phyloP scores from a whole-genome alignment of 2,329 filamentous ascomycete species.

The Aureobasidium sp. region DNA sequence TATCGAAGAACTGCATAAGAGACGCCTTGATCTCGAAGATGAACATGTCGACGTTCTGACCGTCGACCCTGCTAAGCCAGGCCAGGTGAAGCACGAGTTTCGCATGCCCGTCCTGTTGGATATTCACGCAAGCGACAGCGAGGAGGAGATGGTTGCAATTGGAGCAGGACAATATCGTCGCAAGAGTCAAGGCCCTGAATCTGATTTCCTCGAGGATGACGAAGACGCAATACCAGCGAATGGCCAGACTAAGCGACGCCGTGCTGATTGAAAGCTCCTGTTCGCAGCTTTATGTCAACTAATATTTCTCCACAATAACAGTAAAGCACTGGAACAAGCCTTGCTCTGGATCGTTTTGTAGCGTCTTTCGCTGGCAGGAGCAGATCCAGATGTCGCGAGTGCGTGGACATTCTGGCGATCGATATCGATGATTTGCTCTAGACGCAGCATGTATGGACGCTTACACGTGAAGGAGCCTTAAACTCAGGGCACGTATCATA shows the following conservation, averaged over 20 bases:
- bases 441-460: background rate
- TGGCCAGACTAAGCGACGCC: conserved; percentile 15
- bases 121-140: conserved; percentile 87
- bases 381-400: too few species aligned
- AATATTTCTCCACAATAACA: background rate
- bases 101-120: conserved; percentile 90
- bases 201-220: conserved; percentile 56
- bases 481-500: background rate
- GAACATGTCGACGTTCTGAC: conserved; percentile 89
- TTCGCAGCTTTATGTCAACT: background rate
- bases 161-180: conserved; percentile 77
- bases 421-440: background rate
- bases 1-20: conserved; percentile 86
- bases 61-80: conserved; percentile 54
- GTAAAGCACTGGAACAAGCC: background rate
- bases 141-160: conserved; percentile 71
- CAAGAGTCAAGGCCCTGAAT: conserved; percentile 69
- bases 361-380: background rate
- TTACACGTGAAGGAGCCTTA: background rate
- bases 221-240: conserved; percentile 25
- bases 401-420: background rate
- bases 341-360: background rate
- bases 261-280: conserved; percentile 13
- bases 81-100: conserved; percentile 50
- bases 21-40: conserved; percentile 83